Evolutionary conservation across 305 asterid genomes (phyloP).

Genomic region (Fraxinus sp.): DNA sequence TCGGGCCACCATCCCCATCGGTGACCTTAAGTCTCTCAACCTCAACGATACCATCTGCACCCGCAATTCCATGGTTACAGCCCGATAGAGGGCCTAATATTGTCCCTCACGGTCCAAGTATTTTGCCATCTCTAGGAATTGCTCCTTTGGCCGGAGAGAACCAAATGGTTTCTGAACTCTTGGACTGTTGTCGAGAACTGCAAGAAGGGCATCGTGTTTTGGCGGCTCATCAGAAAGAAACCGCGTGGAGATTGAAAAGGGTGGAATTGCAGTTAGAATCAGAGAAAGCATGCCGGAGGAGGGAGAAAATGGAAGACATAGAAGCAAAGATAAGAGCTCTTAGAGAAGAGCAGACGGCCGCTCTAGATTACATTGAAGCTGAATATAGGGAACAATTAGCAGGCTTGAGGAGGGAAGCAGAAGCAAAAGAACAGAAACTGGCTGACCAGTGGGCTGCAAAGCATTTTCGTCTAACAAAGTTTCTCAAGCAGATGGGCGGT

Average conservation of each 20-base stretch:
- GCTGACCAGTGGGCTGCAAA: constrained; percentile 50
- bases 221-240: constrained; percentile 47
- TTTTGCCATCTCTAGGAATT: neutral
- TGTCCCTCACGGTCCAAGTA: neutral
- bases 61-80: neutral
- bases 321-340: constrained; percentile 45
- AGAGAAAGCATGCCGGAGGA: constrained; percentile 42
- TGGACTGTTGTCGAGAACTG: constrained; percentile 41
- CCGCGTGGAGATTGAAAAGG: constrained; percentile 46
- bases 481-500: constrained; percentile 22
- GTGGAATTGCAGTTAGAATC: constrained; percentile 47
- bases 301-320: constrained; percentile 46
- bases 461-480: constrained; percentile 34
- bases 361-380: constrained; percentile 40
- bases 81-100: neutral
- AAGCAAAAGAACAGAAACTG: constrained; percentile 46
- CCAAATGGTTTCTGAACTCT: constrained; percentile 29
- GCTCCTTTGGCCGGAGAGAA: constrained; percentile 26
- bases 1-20: neutral
- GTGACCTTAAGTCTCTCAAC: neutral
- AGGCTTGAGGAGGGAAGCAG: constrained; percentile 47
- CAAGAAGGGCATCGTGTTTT: constrained; percentile 41
- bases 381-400: constrained; percentile 45
- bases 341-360: constrained; percentile 40
- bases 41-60: neutral